These are phyloP conservation scores for Coemansia javaensis DNA, from an alignment of 192 early-diverging fungal species.

Conservation along the genomic window DNA sequence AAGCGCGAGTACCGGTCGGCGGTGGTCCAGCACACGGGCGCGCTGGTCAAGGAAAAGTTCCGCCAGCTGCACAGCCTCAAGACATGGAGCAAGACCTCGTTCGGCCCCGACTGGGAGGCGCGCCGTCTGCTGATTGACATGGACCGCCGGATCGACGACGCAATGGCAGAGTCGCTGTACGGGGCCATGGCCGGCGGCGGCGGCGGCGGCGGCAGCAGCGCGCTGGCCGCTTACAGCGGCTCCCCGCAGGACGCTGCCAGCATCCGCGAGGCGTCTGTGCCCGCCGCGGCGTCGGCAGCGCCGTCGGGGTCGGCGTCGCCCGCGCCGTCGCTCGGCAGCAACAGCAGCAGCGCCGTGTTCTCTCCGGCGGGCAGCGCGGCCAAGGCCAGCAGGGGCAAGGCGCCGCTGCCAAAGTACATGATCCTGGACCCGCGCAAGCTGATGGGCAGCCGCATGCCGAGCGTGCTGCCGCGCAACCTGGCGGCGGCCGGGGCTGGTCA, in stretches of 20 bases:
- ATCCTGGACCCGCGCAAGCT: conserved; percentile 49
- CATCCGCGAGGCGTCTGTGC: too few relatives aligned
- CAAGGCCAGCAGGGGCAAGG: conserved; percentile 18
- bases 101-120: conserved; percentile 46
- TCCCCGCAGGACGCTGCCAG: too few relatives aligned
- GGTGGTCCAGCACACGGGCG: conserved; percentile 49
- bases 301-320: too few relatives aligned
- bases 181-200: not conserved
- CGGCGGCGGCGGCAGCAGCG: too few relatives aligned
- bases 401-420: conserved; percentile 47
- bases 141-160: conserved; percentile 39
- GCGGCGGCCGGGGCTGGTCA: conserved; percentile 1
- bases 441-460: conserved; percentile 47
- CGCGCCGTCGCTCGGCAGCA: too few relatives aligned
- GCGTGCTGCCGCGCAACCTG: conserved; percentile 18
- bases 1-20: conserved; percentile 51
- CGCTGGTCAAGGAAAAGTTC: conserved; percentile 52
- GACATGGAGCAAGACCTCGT: conserved; percentile 47
- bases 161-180: conserved; percentile 16
- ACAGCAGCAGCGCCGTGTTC: too few relatives aligned
- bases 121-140: conserved; percentile 41
- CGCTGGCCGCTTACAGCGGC: too few relatives aligned
- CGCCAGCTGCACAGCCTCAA: conserved; percentile 49
- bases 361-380: too few relatives aligned
- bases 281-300: too few relatives aligned